Base-by-base conservation (phyloP, 1,284 basidiomycete species). In the Marasmius oreades region DNA sequence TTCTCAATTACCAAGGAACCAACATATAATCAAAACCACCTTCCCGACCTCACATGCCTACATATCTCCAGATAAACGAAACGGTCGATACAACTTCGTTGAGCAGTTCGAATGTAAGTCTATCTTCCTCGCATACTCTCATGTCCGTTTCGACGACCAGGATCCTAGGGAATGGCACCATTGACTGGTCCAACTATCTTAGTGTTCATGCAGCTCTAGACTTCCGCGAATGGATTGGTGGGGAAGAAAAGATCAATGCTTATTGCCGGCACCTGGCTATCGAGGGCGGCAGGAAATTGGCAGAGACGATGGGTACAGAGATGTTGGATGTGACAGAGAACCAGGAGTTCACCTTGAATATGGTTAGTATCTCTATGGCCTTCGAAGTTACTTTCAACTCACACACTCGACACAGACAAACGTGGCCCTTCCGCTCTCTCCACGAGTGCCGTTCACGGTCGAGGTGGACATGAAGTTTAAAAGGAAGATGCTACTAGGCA, bases 221-320 rank as follows among this genome's bases (percentile, higher is more conserved):
- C 45, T 95, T 94, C 73, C 80, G 93, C 24, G 66, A 82, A 51
- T 88, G 84, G 80, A 75, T 95, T 20, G 94, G 93, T 1, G 94
- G 94, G 1, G 94, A 96, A 71, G 73, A 80, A 16, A 80, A 80
- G 55, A 93, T 95, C 59, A 86, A 88, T 65, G 76, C 73, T 3
- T 93, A 95, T 69, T 92, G 84, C 63, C 87, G 87, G 64, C 67
- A 77, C 6, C 79, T 95, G 23, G 94, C 93, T 0, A 62, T 88
- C 1, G 73, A 79, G 53, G 94, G 92, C 18, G 92, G 90, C 0
- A 77, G 79, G 57, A 73, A 74, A 12, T 75, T 94, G 2, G 82
- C 84, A 0, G 77, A 85, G 60, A 69, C 86, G 2, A 71, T 92
- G 33, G 84, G 82, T 5, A 93, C 92, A 1, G 67, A 70, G 0